Evolutionary conservation across 495 filamentous ascomycete genomes (phyloP).

Genomic region (Hypoxylon rickii): DNA sequence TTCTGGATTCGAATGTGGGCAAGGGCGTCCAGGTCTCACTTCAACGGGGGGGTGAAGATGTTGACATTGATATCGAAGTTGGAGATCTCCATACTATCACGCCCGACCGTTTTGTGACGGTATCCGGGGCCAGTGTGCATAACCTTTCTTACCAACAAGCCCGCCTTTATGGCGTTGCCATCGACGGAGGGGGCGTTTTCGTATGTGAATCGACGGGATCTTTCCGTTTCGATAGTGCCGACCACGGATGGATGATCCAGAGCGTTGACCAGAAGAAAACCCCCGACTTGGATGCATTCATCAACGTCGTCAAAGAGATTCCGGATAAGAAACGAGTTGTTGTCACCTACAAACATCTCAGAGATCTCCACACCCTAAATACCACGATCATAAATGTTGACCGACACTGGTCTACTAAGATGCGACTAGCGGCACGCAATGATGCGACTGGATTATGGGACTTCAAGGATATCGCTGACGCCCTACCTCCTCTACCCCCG

Average conservation of each 20-base stretch:
- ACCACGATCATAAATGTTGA: constrained; percentile 93
- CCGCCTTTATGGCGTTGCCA: constrained; percentile 87
- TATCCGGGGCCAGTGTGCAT: constrained; percentile 92
- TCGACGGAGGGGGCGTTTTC: constrained; percentile 77
- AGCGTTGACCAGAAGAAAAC: constrained; percentile 85
- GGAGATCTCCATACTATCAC: constrained; percentile 94
- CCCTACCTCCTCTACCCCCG: constrained; percentile 72
- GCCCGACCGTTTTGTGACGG: constrained; percentile 91
- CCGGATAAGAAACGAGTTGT: constrained; percentile 90
- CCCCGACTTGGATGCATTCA: constrained; percentile 83
- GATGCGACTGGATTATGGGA: constrained; percentile 93
- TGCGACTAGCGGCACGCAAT: constrained; percentile 91
- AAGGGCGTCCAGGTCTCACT: constrained; percentile 73
- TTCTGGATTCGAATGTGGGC: constrained; percentile 86
- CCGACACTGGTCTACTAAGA: constrained; percentile 91
- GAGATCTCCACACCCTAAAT: constrained; percentile 91
- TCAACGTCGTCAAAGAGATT: constrained; percentile 86
- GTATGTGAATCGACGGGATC: constrained; percentile 94
- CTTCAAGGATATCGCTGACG: constrained; percentile 80
- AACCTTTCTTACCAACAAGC: constrained; percentile 95
- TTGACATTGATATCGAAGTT: constrained; percentile 83
- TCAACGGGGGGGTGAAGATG: constrained; percentile 84
- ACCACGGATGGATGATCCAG: constrained; percentile 93
- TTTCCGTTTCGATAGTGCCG: constrained; percentile 87
- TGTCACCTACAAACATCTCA: constrained; percentile 91